Conservation (phyloP, 2,329 filamentous ascomycete genomes). For the Trichoderma atroviride region DNA sequence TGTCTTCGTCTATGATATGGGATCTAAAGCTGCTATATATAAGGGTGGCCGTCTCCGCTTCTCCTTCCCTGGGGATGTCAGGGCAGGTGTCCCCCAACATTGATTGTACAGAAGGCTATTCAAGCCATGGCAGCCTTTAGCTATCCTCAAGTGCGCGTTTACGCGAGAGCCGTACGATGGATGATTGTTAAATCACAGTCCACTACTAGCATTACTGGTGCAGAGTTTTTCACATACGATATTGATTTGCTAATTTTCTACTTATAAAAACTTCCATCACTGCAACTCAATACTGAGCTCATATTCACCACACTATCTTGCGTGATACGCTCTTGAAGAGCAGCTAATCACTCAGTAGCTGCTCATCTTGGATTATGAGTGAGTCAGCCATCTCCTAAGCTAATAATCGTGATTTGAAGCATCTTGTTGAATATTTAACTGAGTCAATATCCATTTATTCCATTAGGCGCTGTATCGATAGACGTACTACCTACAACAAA, state of each 20-base stretch:
- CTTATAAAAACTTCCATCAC: background rate
- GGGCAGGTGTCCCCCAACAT: too few species aligned
- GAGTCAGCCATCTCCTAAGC: background rate
- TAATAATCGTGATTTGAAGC: background rate
- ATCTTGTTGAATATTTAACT: background rate
- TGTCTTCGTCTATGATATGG: too few species aligned
- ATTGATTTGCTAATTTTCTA: background rate
- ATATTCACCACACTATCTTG: background rate
- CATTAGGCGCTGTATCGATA: background rate
- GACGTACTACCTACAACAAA: background rate
- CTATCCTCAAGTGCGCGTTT: too few species aligned
- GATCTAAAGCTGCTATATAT: too few species aligned
- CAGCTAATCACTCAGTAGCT: background rate
- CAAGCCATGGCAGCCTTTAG: too few species aligned
- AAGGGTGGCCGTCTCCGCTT: too few species aligned
- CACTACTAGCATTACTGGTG: background rate
- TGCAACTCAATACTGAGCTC: background rate
- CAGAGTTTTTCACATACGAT: background rate
- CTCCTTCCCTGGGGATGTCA: too few species aligned
- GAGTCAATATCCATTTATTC: background rate
- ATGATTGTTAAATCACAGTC: background rate
- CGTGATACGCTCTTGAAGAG: background rate
- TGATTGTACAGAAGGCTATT: too few species aligned
- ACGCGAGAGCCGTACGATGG: background rate
- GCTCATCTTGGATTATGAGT: background rate